A percentile compares a stretch with the other conserved stretches of the same genome.
phyloP scores from a whole-genome alignment of 768 basidiomycete species.

The Leccinum imitatum region DNA sequence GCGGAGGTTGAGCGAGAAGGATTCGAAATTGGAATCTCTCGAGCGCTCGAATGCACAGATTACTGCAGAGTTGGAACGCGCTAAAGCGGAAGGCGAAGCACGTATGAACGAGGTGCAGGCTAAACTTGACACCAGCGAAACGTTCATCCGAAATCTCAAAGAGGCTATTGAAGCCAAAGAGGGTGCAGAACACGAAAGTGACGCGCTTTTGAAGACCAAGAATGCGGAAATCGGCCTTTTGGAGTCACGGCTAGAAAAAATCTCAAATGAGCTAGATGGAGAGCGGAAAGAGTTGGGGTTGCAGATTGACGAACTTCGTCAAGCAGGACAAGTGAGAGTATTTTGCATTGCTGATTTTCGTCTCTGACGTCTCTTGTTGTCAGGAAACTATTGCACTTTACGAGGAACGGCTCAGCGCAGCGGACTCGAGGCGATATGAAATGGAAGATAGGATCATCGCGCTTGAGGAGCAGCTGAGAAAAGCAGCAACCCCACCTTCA shows the following conservation, averaged over 20 bases:
- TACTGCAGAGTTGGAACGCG: conserved; percentile 44
- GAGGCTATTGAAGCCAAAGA: conserved; percentile 53
- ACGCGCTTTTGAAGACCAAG: conserved; percentile 52
- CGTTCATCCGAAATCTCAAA: conserved; percentile 48
- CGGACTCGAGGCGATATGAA: conserved; percentile 74
- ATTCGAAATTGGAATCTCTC: conserved; percentile 45
- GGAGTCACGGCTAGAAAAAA: conserved; percentile 45
- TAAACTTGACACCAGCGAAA: conserved; percentile 44
- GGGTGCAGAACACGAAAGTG: conserved; percentile 47
- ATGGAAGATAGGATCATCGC: conserved; percentile 62
- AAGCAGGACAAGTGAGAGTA: conserved; percentile 77
- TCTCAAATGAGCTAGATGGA: conserved; percentile 46
- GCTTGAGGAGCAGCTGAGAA: conserved; percentile 53
- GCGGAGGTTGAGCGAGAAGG: conserved; percentile 43
- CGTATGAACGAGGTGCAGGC: conserved; percentile 43
- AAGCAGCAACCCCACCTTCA: conserved; percentile 31
- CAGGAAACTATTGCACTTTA: conserved; percentile 95
- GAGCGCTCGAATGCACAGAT: conserved; percentile 43
- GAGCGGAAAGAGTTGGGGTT: conserved; percentile 66
- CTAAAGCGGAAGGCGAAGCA: conserved; percentile 44
- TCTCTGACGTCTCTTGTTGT: conserved; percentile 4
- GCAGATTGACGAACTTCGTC: conserved; percentile 82
- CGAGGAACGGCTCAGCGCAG: conserved; percentile 78
- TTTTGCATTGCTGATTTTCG: neutral
- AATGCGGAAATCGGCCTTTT: conserved; percentile 60